Percentiles rank a stretch among this genome's conserved stretches.
Evolutionary conservation across 2,329 filamentous ascomycete species (phyloP).

Genomic region (Helicocarpus griseus): DNA sequence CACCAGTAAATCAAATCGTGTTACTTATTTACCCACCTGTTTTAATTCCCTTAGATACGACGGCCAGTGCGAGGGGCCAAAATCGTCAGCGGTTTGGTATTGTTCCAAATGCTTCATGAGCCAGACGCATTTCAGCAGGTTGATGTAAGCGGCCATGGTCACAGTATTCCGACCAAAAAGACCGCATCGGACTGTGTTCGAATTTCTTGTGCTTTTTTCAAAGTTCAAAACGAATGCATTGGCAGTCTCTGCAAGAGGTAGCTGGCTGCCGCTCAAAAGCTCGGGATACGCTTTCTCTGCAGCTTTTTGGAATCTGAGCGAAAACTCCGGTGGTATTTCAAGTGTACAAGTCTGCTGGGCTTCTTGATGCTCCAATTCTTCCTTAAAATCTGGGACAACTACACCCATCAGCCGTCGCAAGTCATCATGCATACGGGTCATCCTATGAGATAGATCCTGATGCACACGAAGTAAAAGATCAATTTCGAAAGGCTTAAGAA

Average conservation of each 20-base stretch:
- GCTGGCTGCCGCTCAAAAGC: neutral
- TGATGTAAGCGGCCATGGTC: neutral
- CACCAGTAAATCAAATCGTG: neutral
- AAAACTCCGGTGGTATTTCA: neutral
- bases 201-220: neutral
- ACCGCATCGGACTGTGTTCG: neutral
- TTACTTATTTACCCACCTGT: neutral
- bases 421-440: constrained; percentile 3
- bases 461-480: constrained; percentile 1
- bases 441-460: neutral
- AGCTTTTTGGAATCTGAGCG: constrained; percentile 1
- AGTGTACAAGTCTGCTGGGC: neutral
- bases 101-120: neutral
- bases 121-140: constrained; percentile 2
- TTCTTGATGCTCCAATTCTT: neutral
- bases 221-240: constrained; percentile 1
- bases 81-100: neutral
- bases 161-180: neutral
- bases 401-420: constrained; percentile 2
- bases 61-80: constrained; percentile 1
- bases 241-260: neutral
- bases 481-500: constrained; percentile 3
- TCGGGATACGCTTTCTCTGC: neutral
- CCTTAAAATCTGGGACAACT: constrained; percentile 1
- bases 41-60: constrained; percentile 1